A percentile compares a stretch with the other conserved stretches of the same genome.
Conservation (phyloP, 2,329 filamentous ascomycete species). For the Diaporthe caulivora region DNA sequence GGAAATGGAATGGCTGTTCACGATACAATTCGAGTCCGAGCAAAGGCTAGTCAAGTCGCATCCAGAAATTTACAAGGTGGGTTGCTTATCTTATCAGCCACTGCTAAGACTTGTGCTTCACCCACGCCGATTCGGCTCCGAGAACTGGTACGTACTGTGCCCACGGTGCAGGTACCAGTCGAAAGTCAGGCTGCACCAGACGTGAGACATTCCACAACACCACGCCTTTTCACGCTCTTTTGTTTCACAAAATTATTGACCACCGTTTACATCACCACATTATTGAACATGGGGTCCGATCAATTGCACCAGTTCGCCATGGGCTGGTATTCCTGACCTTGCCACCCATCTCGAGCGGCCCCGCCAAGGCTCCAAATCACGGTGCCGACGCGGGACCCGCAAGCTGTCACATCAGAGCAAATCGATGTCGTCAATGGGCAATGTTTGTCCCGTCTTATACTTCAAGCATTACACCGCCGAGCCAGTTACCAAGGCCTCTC, state of each 20-base stretch:
- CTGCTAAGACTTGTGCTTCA: no score
- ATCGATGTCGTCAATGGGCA: slow-evolving; percentile 12
- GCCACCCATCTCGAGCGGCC: no score
- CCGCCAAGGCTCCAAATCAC: background rate
- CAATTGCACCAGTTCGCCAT: no score
- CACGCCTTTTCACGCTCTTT: background rate
- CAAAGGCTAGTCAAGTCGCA: background rate
- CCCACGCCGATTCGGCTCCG: slow-evolving; percentile 26
- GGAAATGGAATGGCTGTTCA: no score
- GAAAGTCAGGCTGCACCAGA: background rate
- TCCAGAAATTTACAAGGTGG: slow-evolving; percentile 31
- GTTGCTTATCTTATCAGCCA: slow-evolving; percentile 23
- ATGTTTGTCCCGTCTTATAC: background rate
- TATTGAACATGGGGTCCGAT: background rate
- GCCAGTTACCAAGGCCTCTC: no score
- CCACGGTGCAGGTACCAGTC: background rate
- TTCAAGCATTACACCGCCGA: background rate
- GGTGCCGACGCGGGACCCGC: slow-evolving; percentile 5
- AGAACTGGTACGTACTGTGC: background rate
- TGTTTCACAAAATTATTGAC: background rate
- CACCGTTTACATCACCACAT: background rate
- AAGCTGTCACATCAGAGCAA: background rate
- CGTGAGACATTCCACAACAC: slow-evolving; percentile 6
- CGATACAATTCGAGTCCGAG: no score
- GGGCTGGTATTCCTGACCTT: background rate